A percentile compares a stretch with the other conserved stretches of the same genome.
Conservation (phyloP, 352 stramenopile species). For the Pythium rishiriense region DNA sequence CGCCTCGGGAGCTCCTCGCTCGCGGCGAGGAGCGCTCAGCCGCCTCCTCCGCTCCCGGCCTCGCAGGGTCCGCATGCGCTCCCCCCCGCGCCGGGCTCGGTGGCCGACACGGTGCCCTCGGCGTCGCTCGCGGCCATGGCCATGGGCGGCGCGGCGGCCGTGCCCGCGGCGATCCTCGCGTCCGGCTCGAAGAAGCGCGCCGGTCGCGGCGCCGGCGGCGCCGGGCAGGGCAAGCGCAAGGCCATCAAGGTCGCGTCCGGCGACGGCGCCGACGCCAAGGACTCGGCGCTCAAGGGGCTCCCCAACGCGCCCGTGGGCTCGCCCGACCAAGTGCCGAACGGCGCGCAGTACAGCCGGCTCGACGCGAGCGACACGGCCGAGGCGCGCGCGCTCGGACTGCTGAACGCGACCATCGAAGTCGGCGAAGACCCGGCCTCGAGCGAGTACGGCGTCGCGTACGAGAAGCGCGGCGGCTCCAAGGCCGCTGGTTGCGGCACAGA, state of each 20-base stretch:
- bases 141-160: neutral
- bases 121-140: constrained; percentile 1
- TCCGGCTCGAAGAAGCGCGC: constrained; percentile 19
- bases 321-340: neutral
- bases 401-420: constrained; percentile 48
- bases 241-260: neutral
- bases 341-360: constrained; percentile 56
- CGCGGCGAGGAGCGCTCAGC: neutral
- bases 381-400: constrained; percentile 45
- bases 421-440: constrained; percentile 40
- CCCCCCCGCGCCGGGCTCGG: neutral
- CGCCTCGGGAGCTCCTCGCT: neutral
- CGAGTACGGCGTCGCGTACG: constrained; percentile 74
- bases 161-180: constrained; percentile 12
- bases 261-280: neutral
- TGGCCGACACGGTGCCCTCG: neutral
- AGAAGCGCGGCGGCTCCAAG: constrained; percentile 71
- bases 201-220: constrained; percentile 16
- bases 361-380: constrained; percentile 59
- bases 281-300: constrained; percentile 18
- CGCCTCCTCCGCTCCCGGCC: neutral
- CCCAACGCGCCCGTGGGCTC: constrained; percentile 19
- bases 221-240: constrained; percentile 19
- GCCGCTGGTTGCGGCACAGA: constrained; percentile 48
- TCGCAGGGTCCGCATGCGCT: neutral